Base-by-base conservation (phyloP, 1,284 basidiomycete species). In the Jaminaea rosea region DNA sequence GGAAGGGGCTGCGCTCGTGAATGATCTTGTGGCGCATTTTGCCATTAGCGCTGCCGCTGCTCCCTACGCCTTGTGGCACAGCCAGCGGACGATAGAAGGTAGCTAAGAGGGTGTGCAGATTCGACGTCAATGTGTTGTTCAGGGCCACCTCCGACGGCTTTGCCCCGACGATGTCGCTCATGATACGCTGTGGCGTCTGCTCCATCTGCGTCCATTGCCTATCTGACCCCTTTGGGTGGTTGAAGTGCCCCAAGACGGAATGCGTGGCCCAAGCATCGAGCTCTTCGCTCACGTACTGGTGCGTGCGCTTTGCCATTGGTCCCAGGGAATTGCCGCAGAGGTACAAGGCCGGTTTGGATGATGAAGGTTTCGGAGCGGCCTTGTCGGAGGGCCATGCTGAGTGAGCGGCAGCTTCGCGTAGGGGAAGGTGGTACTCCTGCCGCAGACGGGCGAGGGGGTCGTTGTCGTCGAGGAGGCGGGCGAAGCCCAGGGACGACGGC, bases 311-410 rank as follows among this genome's bases (percentile, higher is more conserved):
- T 39, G 86, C 82, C 64, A 91, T 79, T 44, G 86, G 80, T 1
- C 93, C 93, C 3, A 98, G 81, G 39, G 91, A 96, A 77, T 99
- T 98, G 42, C 93, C 94, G 75, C 89, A 94, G 47, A 99, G 83
- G 76, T 98, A 99, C 36, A 85, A 82, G 72, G 82, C 54, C 24
- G 55, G 45, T 28, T 6, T 3, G 39, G 19, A 13, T 13, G 19
- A n/a, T 13, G 47, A 49, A 4, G 36, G 17, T 2, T 7, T 23
- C 2, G 47, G 26, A 6, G 32, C 42, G 10, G 26, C 17, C 32
- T 52, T 36, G 24, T 26, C n/a, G 1, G 8, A 10, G 8, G 44
- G 15, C 13, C n/a, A n/a, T 1, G 46, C 28, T 13, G 26, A 11
- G 11, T 31, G 39, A 1, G 26, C 44, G 19, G 23, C 39, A 24